Conservation (phyloP, 352 stramenopile genomes). For the Globisporangium apiculatum region DNA sequence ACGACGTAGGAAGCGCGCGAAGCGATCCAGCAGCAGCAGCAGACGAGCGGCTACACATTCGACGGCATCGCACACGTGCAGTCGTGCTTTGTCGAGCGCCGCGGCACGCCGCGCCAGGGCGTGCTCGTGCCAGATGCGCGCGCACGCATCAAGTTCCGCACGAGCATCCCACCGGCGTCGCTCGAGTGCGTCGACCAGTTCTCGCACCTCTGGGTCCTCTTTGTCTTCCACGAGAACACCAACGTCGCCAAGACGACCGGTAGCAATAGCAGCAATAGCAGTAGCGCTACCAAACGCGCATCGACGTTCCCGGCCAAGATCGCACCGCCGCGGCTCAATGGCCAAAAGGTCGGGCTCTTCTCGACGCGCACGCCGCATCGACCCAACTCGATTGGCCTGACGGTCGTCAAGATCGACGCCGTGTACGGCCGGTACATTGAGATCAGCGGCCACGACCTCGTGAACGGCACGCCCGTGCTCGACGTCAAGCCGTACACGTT, state of each 20-base stretch:
- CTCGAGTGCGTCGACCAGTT: constrained; percentile 83
- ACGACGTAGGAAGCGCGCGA: constrained; percentile 38
- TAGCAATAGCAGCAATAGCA: not conserved
- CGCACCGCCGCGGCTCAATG: constrained; percentile 56
- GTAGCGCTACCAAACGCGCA: constrained; percentile 22
- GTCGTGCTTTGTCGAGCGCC: constrained; percentile 84
- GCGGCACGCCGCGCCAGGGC: constrained; percentile 78
- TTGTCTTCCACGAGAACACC: constrained; percentile 90
- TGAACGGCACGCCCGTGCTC: constrained; percentile 96
- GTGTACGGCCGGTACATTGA: constrained; percentile 78
- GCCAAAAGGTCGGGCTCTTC: constrained; percentile 91
- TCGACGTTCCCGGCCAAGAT: constrained; percentile 79
- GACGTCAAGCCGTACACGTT: constrained; percentile 98
- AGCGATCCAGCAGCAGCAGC: constrained; percentile 55
- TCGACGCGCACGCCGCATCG: constrained; percentile 96
- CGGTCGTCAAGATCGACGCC: constrained; percentile 86
- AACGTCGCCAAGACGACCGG: constrained; percentile 45
- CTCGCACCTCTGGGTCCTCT: constrained; percentile 88
- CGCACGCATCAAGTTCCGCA: constrained; percentile 70
- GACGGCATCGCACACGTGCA: constrained; percentile 64
- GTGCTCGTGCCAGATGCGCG: constrained; percentile 55
- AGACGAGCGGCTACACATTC: constrained; percentile 58
- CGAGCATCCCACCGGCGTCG: constrained; percentile 58
- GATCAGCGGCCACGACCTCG: constrained; percentile 91
- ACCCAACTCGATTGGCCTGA: constrained; percentile 93